A percentile compares a stretch with the other conserved stretches of the same genome.
Conservation (phyloP, 2,329 filamentous ascomycete genomes). For the Stemphylium beticola region DNA sequence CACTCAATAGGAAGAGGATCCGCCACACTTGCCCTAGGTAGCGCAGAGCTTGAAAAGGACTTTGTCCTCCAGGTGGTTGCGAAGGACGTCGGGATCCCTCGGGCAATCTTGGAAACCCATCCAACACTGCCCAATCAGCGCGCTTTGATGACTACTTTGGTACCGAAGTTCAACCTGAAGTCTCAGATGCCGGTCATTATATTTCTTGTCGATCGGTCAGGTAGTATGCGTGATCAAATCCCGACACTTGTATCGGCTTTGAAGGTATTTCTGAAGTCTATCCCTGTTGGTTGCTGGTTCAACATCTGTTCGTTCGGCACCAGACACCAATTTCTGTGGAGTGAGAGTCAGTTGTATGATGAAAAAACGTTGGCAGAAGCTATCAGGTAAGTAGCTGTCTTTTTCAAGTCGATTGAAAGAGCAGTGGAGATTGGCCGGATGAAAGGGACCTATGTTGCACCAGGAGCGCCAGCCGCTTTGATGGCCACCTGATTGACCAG, state of each 20-base stretch:
- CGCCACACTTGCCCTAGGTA: constrained; percentile 1
- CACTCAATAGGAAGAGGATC: constrained; percentile 1
- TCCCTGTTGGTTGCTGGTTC: constrained; percentile 10
- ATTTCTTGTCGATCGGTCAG: constrained; percentile 10
- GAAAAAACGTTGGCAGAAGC: neutral
- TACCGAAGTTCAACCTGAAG: constrained; percentile 12
- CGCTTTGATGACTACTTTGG: constrained; percentile 8
- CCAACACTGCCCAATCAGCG: constrained; percentile 4
- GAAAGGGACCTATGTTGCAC: neutral
- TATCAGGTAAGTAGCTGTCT: neutral
- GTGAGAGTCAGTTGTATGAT: neutral
- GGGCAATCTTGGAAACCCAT: constrained; percentile 7
- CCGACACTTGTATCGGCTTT: constrained; percentile 5
- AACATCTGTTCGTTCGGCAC: constrained; percentile 11
- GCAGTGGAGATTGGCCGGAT: neutral
- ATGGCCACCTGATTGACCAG: no score
- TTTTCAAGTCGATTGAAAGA: neutral
- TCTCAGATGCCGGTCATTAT: constrained; percentile 10
- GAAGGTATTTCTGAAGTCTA: constrained; percentile 9
- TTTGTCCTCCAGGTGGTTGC: constrained; percentile 9
- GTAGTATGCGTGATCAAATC: constrained; percentile 4
- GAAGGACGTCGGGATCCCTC: constrained; percentile 9
- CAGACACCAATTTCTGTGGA: constrained; percentile 2
- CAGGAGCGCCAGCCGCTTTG: no score
- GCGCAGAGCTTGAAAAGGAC: neutral